Evolutionary conservation across 495 filamentous ascomycete species (phyloP), one percentile per base, ranked within the genome.

Genomic region (Apiosordaria backusii): DNA sequence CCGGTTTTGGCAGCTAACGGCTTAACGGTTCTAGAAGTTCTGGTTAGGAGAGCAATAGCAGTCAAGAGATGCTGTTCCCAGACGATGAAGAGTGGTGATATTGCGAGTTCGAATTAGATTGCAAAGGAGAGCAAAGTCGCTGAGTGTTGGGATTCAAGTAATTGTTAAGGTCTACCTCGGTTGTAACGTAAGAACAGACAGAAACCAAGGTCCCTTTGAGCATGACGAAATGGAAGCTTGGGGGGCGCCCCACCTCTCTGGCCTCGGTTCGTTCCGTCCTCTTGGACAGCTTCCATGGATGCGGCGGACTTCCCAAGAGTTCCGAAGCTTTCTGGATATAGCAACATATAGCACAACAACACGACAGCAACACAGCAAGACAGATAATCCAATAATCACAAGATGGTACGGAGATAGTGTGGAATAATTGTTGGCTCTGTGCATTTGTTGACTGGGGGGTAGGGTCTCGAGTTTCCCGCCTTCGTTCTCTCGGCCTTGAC

Each of bases 401-500:
- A 62, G 40, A 70, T 70, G 68, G 68, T 70, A 60, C n/a, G 45
- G 29, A 50, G 2, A 62, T 50, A 16, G 6, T 24, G 22, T 13
- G 26, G 15, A 24, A 45, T 45, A 45, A 45, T 13, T 13, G 1
- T 7, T 15, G 0, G 35, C 35, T 13, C 16, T 45, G 35, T 15
- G 35, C 35, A 45, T 45, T 45, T 45, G 35, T 45, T 45, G 35
- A 45, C 35, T 45, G 35, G 35, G 27, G 35, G 35, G 35, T 53
- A 78, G 73, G 74, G 73, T 54, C 72, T 77, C 50, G 73, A 79
- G 72, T 45, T 77, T 55, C 70, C 74, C 5, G 92, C 94, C 60
- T 89, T 88, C 77, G 70, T 90, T 70, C 89, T 99, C 76, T 90
- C 89, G 61, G 82, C 86, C 70, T 83, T 99, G 27, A 97, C 92